Evolutionary conservation across 768 basidiomycete species (phyloP).

Genomic region (Russula foetens): DNA sequence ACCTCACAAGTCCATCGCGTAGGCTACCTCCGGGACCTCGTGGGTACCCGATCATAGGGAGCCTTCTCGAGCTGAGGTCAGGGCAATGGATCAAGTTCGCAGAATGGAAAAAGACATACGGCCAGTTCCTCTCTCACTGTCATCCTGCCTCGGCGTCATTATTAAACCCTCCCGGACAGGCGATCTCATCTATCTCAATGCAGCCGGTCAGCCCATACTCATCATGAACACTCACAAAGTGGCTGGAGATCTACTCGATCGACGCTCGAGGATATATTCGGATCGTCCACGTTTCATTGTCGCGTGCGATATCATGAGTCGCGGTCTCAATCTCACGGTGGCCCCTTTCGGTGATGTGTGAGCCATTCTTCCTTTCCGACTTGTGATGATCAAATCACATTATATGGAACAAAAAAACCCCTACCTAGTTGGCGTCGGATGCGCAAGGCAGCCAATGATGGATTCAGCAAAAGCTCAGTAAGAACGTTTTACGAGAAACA

Average conservation of each 20-base stretch:
- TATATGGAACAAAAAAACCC: too few species aligned
- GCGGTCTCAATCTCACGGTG: not conserved
- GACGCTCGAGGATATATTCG: not conserved
- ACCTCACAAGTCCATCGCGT: not conserved
- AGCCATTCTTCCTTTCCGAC: not conserved
- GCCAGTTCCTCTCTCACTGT: not conserved
- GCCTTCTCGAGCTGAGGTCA: not conserved
- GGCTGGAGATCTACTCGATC: not conserved
- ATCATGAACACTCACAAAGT: too few species aligned
- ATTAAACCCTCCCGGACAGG: not conserved
- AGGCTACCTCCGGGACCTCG: not conserved
- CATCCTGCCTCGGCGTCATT: not conserved
- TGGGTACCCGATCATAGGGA: not conserved
- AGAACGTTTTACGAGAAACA: not conserved
- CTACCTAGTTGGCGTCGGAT: not conserved
- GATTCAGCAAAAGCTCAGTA: not conserved
- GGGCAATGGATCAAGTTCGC: not conserved
- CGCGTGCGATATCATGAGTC: not conserved
- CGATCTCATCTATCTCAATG: not conserved
- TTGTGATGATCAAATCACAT: too few species aligned
- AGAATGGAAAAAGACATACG: not conserved
- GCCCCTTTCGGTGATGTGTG: not conserved
- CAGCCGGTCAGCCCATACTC: not conserved
- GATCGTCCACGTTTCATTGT: not conserved
- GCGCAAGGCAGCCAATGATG: not conserved